Conservation (phyloP, 225 moss, liverwort and hornwort species). For the Sphagnum tenellum region DNA sequence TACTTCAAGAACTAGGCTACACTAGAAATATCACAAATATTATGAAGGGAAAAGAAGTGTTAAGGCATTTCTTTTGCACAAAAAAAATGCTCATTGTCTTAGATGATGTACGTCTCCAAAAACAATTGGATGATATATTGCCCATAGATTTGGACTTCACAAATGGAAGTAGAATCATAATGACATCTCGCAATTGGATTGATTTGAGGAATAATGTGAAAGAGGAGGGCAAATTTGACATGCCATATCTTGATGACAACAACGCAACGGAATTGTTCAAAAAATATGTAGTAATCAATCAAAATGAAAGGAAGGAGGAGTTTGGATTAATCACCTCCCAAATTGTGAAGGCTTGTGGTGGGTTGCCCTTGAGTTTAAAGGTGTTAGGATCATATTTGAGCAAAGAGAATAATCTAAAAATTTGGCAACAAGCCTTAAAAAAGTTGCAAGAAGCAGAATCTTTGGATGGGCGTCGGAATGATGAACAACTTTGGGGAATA, state of each 20-base stretch:
- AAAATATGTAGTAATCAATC: too few relatives aligned
- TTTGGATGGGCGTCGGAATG: constrained; percentile 2
- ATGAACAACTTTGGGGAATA: constrained; percentile 1
- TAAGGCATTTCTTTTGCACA: not conserved
- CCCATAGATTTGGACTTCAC: not conserved
- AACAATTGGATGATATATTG: constrained; percentile 3
- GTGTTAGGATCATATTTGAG: not conserved
- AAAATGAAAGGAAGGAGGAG: too few relatives aligned
- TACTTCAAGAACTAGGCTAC: not conserved
- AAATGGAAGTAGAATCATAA: not conserved
- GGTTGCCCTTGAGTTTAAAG: constrained; percentile 9
- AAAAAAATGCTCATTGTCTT: constrained; percentile 3
- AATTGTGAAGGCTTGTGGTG: constrained; percentile 5
- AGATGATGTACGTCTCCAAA: not conserved
- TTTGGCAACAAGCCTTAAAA: constrained; percentile 4
- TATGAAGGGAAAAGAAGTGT: not conserved
- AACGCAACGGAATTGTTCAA: constrained; percentile 1
- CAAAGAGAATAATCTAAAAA: not conserved
- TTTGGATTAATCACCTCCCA: not conserved
- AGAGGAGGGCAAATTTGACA: not conserved
- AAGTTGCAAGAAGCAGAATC: constrained; percentile 1
- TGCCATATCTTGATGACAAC: constrained; percentile 2
- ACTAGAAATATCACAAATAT: not conserved
- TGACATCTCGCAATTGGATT: not conserved
- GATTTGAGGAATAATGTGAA: not conserved